Evolutionary conservation across 192 early-diverging fungal species (phyloP).

Genomic region (Gaertneriomyces sp.): DNA sequence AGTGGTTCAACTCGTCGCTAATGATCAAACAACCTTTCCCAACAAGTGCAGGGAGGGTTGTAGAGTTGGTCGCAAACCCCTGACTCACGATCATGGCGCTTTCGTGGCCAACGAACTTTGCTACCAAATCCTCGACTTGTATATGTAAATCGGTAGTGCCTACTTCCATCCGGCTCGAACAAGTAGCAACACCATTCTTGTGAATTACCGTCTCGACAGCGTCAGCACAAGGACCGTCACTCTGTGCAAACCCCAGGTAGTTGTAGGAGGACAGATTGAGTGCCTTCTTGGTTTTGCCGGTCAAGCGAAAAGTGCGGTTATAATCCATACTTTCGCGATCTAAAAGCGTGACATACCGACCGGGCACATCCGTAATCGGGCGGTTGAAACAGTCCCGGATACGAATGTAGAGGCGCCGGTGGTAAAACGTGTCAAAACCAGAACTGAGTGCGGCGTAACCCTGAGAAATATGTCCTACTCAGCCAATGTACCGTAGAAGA

Average conservation of each 20-base stretch:
- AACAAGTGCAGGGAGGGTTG: constrained; percentile 85
- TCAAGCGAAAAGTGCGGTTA: constrained; percentile 79
- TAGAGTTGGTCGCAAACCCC: constrained; percentile 97
- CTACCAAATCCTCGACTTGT: constrained; percentile 82
- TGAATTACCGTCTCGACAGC: constrained; percentile 75
- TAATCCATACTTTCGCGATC: constrained; percentile 83
- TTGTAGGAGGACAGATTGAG: constrained; percentile 97
- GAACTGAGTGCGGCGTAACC: constrained; percentile 90
- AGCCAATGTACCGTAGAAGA: too few species aligned
- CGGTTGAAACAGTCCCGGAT: constrained; percentile 93
- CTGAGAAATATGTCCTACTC: not conserved
- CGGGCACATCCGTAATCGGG: constrained; percentile 90
- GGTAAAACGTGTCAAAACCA: constrained; percentile 97
- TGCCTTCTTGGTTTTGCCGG: constrained; percentile 71
- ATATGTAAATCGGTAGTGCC: constrained; percentile 67
- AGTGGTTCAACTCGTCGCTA: constrained; percentile 94
- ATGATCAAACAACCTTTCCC: constrained; percentile 84
- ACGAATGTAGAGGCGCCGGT: constrained; percentile 78
- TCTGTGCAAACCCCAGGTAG: constrained; percentile 96
- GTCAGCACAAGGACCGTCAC: constrained; percentile 89
- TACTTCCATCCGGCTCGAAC: constrained; percentile 68
- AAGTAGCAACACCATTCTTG: constrained; percentile 69
- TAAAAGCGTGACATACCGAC: constrained; percentile 76
- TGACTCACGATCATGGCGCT: constrained; percentile 84
- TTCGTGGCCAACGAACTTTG: constrained; percentile 85